A percentile compares a stretch with the other conserved stretches of the same genome.
Evolutionary conservation across 768 basidiomycete species (phyloP).

Genomic region (Arthromyces matolae): DNA sequence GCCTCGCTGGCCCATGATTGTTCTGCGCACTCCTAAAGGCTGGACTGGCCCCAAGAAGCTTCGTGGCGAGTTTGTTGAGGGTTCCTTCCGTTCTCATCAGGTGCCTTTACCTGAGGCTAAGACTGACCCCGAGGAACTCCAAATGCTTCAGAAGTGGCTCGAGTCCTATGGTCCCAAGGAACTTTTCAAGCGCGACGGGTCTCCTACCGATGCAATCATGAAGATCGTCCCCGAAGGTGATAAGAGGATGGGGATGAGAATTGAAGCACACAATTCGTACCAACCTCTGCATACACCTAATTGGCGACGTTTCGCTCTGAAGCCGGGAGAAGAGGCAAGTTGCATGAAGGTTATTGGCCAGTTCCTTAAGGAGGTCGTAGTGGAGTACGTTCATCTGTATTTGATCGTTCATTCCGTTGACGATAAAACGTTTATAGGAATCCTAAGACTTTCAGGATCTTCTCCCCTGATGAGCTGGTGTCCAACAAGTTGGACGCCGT

Average conservation of each 20-base stretch:
- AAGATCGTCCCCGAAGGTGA: slow-evolving; percentile 52
- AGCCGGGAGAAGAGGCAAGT: slow-evolving; percentile 59
- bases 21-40: slow-evolving; percentile 85
- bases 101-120: slow-evolving; percentile 79
- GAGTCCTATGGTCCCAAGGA: slow-evolving; percentile 64
- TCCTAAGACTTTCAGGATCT: slow-evolving; percentile 77
- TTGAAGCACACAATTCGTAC: slow-evolving; percentile 64
- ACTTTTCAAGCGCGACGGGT: slow-evolving; percentile 57
- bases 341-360: slow-evolving; percentile 72
- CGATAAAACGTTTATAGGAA: slow-evolving; percentile 48
- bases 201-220: slow-evolving; percentile 54
- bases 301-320: slow-evolving; percentile 54
- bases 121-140: slow-evolving; percentile 59
- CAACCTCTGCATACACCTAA: slow-evolving; percentile 58
- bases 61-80: slow-evolving; percentile 72
- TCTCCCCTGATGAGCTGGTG: slow-evolving; percentile 85
- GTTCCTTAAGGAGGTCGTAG: slow-evolving; percentile 54
- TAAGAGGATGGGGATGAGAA: slow-evolving; percentile 66
- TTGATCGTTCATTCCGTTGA: not conserved
- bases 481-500: slow-evolving; percentile 88
- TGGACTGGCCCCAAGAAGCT: slow-evolving; percentile 65
- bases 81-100: slow-evolving; percentile 84
- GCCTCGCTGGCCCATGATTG: slow-evolving; percentile 88
- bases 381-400: slow-evolving; percentile 34
- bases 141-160: slow-evolving; percentile 68